phyloP scores from a whole-genome alignment of 2,329 filamentous ascomycete species.

The Didymella segeticola region DNA sequence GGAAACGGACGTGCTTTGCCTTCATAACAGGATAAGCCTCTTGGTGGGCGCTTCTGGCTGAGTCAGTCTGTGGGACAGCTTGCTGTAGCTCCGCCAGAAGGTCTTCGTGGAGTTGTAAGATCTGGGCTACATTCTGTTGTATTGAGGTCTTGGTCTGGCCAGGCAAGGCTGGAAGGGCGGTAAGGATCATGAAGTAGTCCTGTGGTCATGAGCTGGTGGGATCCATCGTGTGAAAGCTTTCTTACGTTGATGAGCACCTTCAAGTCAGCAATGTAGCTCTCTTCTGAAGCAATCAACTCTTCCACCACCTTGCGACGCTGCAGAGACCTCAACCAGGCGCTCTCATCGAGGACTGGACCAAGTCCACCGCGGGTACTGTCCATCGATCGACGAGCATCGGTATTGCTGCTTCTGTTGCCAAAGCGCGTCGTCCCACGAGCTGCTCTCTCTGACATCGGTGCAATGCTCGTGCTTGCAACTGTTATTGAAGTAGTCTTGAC shows the following conservation, averaged over 20 bases:
- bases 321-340: conserved; percentile 72
- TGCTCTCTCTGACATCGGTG: conserved; percentile 64
- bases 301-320: conserved; percentile 82
- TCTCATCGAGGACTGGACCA: conserved; percentile 66
- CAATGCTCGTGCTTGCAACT: conserved; percentile 73
- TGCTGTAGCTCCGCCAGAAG: conserved; percentile 77
- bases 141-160: conserved; percentile 72
- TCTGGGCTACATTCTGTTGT: conserved; percentile 78
- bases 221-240: not conserved
- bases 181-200: conserved; percentile 65
- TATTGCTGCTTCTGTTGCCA: conserved; percentile 65
- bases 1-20: conserved; percentile 55
- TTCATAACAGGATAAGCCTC: conserved; percentile 42
- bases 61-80: conserved; percentile 70
- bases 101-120: conserved; percentile 82
- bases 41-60: conserved; percentile 46
- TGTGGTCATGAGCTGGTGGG: conserved; percentile 18
- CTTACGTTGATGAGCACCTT: conserved; percentile 85
- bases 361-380: conserved; percentile 61
- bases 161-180: conserved; percentile 72
- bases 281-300: conserved; percentile 85
- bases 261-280: conserved; percentile 85
- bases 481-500: conserved; percentile 84
- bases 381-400: conserved; percentile 66
- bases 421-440: conserved; percentile 65